Conservation (phyloP, 805 yeast genomes). For the Metschnikowia anglica region DNA sequence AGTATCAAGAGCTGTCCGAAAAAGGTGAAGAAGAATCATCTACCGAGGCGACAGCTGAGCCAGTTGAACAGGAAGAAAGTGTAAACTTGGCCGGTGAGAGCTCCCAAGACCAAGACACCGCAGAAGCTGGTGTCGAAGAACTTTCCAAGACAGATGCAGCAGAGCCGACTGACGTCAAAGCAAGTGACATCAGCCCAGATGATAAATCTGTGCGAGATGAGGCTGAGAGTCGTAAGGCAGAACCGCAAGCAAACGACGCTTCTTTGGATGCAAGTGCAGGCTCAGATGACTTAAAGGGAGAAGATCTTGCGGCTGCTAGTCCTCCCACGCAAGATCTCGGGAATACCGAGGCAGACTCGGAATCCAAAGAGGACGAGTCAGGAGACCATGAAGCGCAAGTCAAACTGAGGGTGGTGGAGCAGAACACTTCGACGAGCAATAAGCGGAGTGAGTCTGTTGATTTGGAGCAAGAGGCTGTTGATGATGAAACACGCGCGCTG, state of each 20-base stretch:
- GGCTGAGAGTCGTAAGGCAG: not conserved
- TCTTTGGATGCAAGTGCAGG: not conserved
- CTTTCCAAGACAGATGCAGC: not conserved
- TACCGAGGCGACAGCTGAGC: not conserved
- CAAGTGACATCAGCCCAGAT: too few relatives aligned
- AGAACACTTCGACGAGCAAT: not conserved
- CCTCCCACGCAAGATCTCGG: too few relatives aligned
- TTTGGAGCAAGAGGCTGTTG: not conserved
- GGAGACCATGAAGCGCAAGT: not conserved
- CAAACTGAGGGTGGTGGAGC: not conserved
- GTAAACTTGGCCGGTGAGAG: not conserved
- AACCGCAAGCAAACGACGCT: not conserved
- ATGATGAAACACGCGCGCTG: not conserved
- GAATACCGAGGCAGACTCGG: not conserved
- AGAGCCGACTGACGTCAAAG: not conserved
- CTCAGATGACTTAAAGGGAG: not conserved
- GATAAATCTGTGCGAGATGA: not conserved
- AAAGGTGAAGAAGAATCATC: not conserved
- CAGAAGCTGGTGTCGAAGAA: not conserved
- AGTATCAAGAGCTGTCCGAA: not conserved
- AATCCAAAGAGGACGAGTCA: not conserved
- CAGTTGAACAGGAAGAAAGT: not conserved
- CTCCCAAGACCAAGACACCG: not conserved
- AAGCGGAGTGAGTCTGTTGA: not conserved
- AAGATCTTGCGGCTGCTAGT: not conserved